phyloP scores from a whole-genome alignment of 2,329 filamentous ascomycete species.

The Fusarium annulatum region DNA sequence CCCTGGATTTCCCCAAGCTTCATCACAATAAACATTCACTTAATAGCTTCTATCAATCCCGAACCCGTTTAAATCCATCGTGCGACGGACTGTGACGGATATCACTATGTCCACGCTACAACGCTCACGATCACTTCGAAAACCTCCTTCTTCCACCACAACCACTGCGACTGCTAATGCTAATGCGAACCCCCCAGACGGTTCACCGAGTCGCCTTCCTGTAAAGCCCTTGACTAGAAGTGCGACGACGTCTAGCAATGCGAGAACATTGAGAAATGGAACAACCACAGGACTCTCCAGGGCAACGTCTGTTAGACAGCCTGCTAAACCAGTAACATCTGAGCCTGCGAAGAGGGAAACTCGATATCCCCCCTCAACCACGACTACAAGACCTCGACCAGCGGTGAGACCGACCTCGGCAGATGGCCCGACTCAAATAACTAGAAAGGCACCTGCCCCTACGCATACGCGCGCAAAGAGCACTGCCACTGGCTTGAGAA shows the following conservation, averaged over 20 bases:
- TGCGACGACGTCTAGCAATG: constrained; percentile 45
- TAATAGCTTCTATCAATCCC: constrained; percentile 11
- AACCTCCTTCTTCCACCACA: constrained; percentile 47
- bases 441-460: constrained; percentile 32
- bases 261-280: constrained; percentile 35
- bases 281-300: constrained; percentile 27
- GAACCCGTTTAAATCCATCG: neutral
- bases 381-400: constrained; percentile 45
- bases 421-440: constrained; percentile 37
- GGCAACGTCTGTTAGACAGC: constrained; percentile 41
- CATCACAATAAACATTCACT: constrained; percentile 29
- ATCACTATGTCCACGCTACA: constrained; percentile 57
- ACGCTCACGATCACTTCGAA: constrained; percentile 62
- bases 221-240: constrained; percentile 56
- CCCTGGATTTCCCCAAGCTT: constrained; percentile 18
- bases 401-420: constrained; percentile 48
- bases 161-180: constrained; percentile 16
- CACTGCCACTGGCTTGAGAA: constrained; percentile 44
- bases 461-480: constrained; percentile 50
- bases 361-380: constrained; percentile 51
- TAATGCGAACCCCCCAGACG: constrained; percentile 27
- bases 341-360: constrained; percentile 40
- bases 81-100: neutral
- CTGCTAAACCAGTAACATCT: constrained; percentile 19
- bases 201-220: constrained; percentile 63